Evolutionary conservation across 2,329 filamentous ascomycete genomes (phyloP), one percentile per base, ranked within the genome.

Genomic region (Mycosphaerella arachidis): DNA sequence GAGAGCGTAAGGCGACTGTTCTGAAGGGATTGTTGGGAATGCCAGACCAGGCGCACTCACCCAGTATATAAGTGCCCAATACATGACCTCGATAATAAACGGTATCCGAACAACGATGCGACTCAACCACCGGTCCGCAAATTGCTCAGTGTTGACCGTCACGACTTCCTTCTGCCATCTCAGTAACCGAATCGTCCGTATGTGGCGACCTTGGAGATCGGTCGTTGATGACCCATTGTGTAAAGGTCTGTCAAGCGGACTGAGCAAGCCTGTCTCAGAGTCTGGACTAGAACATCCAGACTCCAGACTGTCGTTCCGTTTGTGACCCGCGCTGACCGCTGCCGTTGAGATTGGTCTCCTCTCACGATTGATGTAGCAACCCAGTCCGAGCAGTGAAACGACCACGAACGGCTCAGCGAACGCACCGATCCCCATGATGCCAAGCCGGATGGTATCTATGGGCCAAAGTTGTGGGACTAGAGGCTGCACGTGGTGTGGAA

Each of bases 81-180:
- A 91, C 87, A 87, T 91, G 45, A 84, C 86, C 73, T 91, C 89
- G 1, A 86, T 85, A 30, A 91, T 73, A 70, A 91, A 91, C 0
- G 89, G 88, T 65, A 89, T 84, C 69, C 84, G 86, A 59, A 79
- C 79, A 13, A 91, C 79, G 37, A 91, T 66, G 4, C 87, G 80
- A 70, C 85, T 88, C 54, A 89, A 76, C 12, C 87, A 74, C 51
- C 83, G 81, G 62, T 83, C 79, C 63, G 81, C 79, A 68, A 86
- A 88, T 6, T 83, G 76, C 43, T 76, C 76, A 1, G 86, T 88
- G 71, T 89, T 86, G 2, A 86, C 86, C 18, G 84, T 83, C 6
- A 76, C 76, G 20, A 88, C 76, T 33, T 79, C 75, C 51, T 71
- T 78, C 55, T 72, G 76, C 65, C 78, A 76, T 1, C 76, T 75